Base-by-base conservation (phyloP, 2,329 filamentous ascomycete genomes). In the Colletotrichum sublineola region DNA sequence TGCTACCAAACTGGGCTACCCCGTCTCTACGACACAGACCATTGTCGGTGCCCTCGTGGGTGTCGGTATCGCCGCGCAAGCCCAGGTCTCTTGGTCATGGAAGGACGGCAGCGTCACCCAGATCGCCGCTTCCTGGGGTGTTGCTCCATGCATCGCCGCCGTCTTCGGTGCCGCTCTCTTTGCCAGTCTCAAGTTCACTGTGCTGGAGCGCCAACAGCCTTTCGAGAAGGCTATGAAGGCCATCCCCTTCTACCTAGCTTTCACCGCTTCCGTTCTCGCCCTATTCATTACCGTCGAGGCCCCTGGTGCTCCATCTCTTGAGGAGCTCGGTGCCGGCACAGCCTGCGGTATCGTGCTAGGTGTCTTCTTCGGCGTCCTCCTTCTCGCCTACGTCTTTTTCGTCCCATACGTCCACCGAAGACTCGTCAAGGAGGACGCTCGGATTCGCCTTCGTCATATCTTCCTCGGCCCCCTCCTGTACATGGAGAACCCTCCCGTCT, bases 401-500 rank as follows among this genome's bases (percentile, higher is more conserved):
- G 46, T 82, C 15, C 81, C 81, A 0, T 83, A 79, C 73, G 78
- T 80, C 64, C 75, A 82, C 66, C 78, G 79, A 46, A 76, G 78
- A 24, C 75, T 83, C 24, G 67, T 82, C 73, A 78, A 77, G 67
- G 67, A 80, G 61, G 81, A 82, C 65, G 42, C 76, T 20, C 78
- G 78, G 20, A 68, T 82, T 64, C 76, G 77, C n/a, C 74, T 77
- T 63, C 80, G 77, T 63, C 79, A 82, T 63, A 75, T 82, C 46
- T 69, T 77, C 38, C 75, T 83, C 8, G 85, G 85, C 0, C 85
- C 70, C 33, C 74, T 82, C 5, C 77, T 84, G 29, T 79, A 68
- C 63, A 75, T 38, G 63, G 74, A 79, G 20, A 74, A 78, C 65
- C 74, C 74, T 15, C 66, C 62, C 42, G 57, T 80, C 48, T 77